Evolutionary conservation across 495 filamentous ascomycete species (phyloP), one percentile per base, ranked within the genome.

Genomic region (Xylaria castorea): DNA sequence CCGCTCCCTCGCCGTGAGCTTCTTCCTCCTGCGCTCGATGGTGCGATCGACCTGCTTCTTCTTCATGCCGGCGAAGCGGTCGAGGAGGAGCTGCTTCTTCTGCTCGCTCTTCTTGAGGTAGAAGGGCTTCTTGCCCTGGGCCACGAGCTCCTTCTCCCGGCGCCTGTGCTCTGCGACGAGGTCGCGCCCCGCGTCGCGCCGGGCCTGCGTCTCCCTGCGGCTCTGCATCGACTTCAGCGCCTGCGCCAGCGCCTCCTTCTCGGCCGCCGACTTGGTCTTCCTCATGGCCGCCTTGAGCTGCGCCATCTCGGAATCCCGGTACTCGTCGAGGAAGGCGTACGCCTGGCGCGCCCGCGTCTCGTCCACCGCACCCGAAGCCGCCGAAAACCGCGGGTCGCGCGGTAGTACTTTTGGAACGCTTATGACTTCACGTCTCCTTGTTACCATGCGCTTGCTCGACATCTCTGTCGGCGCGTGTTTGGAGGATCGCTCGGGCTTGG

Each of bases 351-450:
- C 79, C 69, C 84, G 85, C 58, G 80, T 78, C 70, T 90, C 87
- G 69, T 92, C 89, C 12, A 65, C 7, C 27, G 66, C 27, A 44
- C 71, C 69, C 12, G 67, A 60, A 16, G 79, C 85, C 16, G 88
- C 84, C 40, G 94, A 90, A 81, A 99, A 99, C 38, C 96, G 90
- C n/a, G 96, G 96, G 79, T 99, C 96, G 12, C 95, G 90, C 3
- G 86, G 79, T 38, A 88, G 85, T 8, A 82, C 78, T 74, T 88
- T 89, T 40, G 84, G 76, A 6, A 85, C 80, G 5, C 80, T 76
- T 38, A 98, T 83, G 25, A 94, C 91, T 42, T 88, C 90, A 8
- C 94, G 93, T 76, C 85, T 90, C 57, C 96, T 90, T 7, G 92
- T 90, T 30, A 99, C 95, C 30, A 91, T 90, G 14, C 88, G 89